Conservation (phyloP, 345 rosid species). For the Theobroma cacao region DNA sequence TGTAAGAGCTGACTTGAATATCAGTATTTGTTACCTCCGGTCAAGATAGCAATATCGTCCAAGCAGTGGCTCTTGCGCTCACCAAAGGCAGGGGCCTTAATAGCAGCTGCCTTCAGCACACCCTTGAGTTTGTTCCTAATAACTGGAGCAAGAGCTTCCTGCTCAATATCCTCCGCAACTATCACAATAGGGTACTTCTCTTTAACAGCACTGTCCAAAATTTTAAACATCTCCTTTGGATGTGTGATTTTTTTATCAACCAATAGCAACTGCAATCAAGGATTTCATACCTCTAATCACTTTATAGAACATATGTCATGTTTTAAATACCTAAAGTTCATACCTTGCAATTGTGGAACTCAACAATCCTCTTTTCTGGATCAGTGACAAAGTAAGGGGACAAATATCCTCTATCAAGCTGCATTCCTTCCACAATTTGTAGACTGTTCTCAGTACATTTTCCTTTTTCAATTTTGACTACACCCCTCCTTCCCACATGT, state of each 20-base stretch:
- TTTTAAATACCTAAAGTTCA: constrained; percentile 12
- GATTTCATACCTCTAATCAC: constrained; percentile 28
- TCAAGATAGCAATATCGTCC: constrained; percentile 87
- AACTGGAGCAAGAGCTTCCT: constrained; percentile 78
- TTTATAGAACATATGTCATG: constrained; percentile 19
- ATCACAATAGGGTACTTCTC: constrained; percentile 78
- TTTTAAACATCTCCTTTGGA: constrained; percentile 77
- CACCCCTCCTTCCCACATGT: constrained; percentile 70
- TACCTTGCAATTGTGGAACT: constrained; percentile 85
- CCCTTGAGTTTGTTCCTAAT: constrained; percentile 88
- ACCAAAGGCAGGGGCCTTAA: constrained; percentile 88
- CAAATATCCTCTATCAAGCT: constrained; percentile 80
- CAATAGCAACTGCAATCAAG: constrained; percentile 72
- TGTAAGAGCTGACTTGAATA: background rate
- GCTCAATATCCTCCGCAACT: constrained; percentile 74
- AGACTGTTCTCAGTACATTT: constrained; percentile 51
- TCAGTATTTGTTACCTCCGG: constrained; percentile 62
- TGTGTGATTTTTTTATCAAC: constrained; percentile 80
- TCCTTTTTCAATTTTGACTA: constrained; percentile 76
- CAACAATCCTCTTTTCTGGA: constrained; percentile 57
- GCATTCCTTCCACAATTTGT: constrained; percentile 86
- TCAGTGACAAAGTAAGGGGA: constrained; percentile 83
- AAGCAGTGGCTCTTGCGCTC: constrained; percentile 87
- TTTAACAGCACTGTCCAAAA: constrained; percentile 84
- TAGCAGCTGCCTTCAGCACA: constrained; percentile 72